Percentiles rank a stretch among this genome's conserved stretches.
These are phyloP conservation scores for Malus sylvestris DNA, from an alignment of 306 rosid species.

Conservation along the genomic window DNA sequence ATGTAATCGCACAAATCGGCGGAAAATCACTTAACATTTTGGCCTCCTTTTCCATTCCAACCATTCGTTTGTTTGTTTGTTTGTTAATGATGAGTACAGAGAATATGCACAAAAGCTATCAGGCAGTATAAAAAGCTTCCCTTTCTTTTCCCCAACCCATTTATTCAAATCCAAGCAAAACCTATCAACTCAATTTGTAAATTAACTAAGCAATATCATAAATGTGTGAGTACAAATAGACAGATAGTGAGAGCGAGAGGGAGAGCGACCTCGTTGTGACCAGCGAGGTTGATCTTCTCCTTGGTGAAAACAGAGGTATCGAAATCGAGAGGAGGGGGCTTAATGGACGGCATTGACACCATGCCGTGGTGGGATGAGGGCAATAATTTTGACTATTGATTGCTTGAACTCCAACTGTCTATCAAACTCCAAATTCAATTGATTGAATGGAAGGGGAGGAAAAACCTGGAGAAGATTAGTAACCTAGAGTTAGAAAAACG, in stretches of 20 bases:
- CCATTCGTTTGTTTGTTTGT: background rate
- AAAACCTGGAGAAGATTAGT: no score
- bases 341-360: conserved; percentile 52
- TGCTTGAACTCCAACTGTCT: no score
- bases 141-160: background rate
- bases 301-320: conserved; percentile 74
- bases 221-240: background rate
- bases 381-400: no score
- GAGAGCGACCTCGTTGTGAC: conserved; percentile 68
- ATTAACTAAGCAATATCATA: background rate
- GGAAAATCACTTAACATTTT: background rate
- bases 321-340: conserved; percentile 51
- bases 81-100: background rate
- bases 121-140: no score
- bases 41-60: background rate
- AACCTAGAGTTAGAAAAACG: no score
- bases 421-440: no score
- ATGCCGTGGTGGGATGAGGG: conserved; percentile 6
- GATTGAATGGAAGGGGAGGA: no score
- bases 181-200: background rate
- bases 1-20: background rate
- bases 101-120: background rate
- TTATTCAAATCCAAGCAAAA: background rate
- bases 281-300: conserved; percentile 81
- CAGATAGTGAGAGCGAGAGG: background rate